Conservation (phyloP, 257 asterid genomes). For the Haberlea rhodopensis region DNA sequence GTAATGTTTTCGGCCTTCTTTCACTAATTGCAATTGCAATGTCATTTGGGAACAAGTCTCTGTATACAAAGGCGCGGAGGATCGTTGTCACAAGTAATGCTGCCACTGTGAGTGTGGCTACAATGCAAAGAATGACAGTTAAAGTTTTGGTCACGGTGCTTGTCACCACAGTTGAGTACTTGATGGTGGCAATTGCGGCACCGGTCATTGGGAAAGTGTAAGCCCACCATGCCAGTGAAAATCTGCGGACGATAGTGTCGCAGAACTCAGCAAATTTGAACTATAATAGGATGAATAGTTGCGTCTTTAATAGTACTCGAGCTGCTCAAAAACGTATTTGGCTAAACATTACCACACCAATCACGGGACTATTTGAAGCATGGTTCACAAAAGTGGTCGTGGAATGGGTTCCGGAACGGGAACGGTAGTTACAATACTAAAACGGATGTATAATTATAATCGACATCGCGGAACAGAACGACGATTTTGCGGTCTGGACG, state of each 20-base stretch:
- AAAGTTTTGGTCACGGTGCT: slow-evolving; percentile 36
- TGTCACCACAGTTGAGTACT: slow-evolving; percentile 51
- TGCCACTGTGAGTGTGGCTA: slow-evolving; percentile 57
- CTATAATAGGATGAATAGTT: not conserved
- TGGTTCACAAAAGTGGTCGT: too few species aligned
- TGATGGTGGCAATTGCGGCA: slow-evolving; percentile 67
- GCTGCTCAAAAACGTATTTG: too few species aligned
- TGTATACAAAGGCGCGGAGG: slow-evolving; percentile 61
- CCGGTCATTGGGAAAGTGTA: slow-evolving; percentile 93
- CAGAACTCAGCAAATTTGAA: not conserved
- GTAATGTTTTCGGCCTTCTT: slow-evolving; percentile 37
- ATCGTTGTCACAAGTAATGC: slow-evolving; percentile 58
- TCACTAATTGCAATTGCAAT: slow-evolving; percentile 70
- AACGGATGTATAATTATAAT: too few species aligned
- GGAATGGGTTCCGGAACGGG: too few species aligned
- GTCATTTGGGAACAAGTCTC: slow-evolving; percentile 80
- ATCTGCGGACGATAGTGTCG: slow-evolving; percentile 28
- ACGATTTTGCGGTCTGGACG: too few species aligned
- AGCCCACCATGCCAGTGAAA: slow-evolving; percentile 94
- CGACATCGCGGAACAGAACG: too few species aligned
- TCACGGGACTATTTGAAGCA: too few species aligned
- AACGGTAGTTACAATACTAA: too few species aligned
- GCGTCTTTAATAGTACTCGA: too few species aligned
- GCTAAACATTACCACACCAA: too few species aligned
- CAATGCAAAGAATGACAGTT: slow-evolving; percentile 41